Base-by-base conservation (phyloP, 345 rosid genomes). In the Arabis alpina region DNA sequence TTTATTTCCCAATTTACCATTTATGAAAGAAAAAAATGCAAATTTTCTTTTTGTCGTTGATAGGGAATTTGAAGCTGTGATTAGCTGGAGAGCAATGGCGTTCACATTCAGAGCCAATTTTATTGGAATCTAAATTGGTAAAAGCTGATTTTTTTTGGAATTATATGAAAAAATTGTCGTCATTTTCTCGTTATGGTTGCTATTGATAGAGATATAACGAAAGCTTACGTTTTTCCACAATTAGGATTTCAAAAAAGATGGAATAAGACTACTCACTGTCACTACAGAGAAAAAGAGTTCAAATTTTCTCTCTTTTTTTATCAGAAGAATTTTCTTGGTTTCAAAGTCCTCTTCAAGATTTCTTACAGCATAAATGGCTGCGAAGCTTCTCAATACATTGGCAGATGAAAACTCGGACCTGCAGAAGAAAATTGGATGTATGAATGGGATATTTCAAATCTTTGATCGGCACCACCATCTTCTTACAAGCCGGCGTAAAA, bases 331-430 rank as follows among this genome's bases (percentile, higher is more conserved):
- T 37, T 25, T 37, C 58, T 27, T 2, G 28, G 23, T 34, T 56
- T 3, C n/a, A n/a, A 61, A 41, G 47, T 42, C 25, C 4, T 27
- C 9, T 27, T 12, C 16, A 54, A 37, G 30, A 37, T 36, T 61
- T 45, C 23, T 32, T 61, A 51, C 69, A 68, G 30, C 23, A 59
- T 66, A 76, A 52, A 93, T 93, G 98, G 97, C 98, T 63, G 89
- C 98, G 24, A 93, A 91, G 80, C 89, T 91, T 73, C 79, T 93
- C 34, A 91, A 91, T 80, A 81, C 91, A n/a, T 78, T 93, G 61
- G 90, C 96, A 44, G 98, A 91, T 80, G 97, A 93, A n/a, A 89
- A 85, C 76, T 84, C 91, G 28, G 96, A 91, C 72, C 80, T 93
- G 78, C 90, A 86, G 83, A 91, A 84, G 87, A 92, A 86, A 72